Evolutionary conservation across 306 rosid genomes (phyloP).

Genomic region (Malus fusca): DNA sequence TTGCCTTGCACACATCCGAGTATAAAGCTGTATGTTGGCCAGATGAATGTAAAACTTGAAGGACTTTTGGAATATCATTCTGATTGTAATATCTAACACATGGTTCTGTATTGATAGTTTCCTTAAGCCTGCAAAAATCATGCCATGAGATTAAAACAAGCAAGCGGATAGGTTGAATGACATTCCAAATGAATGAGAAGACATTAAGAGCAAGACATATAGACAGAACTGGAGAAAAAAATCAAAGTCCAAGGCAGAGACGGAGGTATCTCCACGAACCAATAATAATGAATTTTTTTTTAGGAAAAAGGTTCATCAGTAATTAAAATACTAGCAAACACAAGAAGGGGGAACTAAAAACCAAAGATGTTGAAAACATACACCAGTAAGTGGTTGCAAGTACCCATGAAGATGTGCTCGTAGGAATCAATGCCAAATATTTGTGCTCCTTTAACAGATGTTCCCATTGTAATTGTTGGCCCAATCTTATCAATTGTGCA

Average conservation of each 20-base stretch:
- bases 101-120: slow-evolving; percentile 36
- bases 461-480: slow-evolving; percentile 52
- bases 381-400: slow-evolving; percentile 89
- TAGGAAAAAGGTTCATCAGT: slow-evolving; percentile 2
- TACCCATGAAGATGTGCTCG: slow-evolving; percentile 80
- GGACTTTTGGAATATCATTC: slow-evolving; percentile 65
- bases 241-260: slow-evolving; percentile 3
- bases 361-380: slow-evolving; percentile 52
- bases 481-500: slow-evolving; percentile 66
- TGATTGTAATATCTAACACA: slow-evolving; percentile 64
- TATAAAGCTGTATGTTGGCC: slow-evolving; percentile 47
- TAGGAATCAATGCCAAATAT: slow-evolving; percentile 70
- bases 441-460: slow-evolving; percentile 80
- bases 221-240: background rate
- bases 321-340: background rate
- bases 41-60: slow-evolving; percentile 55
- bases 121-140: slow-evolving; percentile 63
- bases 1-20: slow-evolving; percentile 50
- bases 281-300: background rate
- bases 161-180: slow-evolving; percentile 8
- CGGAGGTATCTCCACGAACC: slow-evolving; percentile 12
- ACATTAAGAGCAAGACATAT: background rate
- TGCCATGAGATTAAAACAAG: slow-evolving; percentile 20
- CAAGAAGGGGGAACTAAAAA: slow-evolving; percentile 1
- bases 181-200: background rate